phyloP scores from a whole-genome alignment of 2,329 filamentous ascomycete species.

The Tolypocladium cylindrosporum region DNA sequence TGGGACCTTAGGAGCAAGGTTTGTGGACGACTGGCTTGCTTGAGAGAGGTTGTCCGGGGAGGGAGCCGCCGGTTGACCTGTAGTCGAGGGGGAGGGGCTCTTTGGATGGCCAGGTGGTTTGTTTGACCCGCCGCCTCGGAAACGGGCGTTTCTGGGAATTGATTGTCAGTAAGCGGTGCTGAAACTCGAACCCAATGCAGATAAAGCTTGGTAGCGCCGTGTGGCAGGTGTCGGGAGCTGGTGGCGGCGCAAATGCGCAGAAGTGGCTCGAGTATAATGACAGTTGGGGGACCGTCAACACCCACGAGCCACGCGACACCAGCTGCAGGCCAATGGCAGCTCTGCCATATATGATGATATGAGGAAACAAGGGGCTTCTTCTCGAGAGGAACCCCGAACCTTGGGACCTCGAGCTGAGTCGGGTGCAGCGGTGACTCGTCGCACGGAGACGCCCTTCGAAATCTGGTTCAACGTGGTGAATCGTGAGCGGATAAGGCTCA shows the following conservation, averaged over 20 bases:
- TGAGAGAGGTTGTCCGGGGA: slow-evolving; percentile 36
- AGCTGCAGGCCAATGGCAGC: background rate
- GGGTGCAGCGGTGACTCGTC: background rate
- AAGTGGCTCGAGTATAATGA: background rate
- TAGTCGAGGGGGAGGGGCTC: slow-evolving; percentile 39
- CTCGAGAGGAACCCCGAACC: background rate
- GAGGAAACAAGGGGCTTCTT: background rate
- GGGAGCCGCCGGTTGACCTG: slow-evolving; percentile 30
- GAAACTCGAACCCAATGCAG: background rate
- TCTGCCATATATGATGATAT: background rate
- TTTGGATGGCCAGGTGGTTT: slow-evolving; percentile 41
- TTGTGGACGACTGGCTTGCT: slow-evolving; percentile 40
- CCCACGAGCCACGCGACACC: background rate
- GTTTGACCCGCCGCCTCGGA: slow-evolving; percentile 40
- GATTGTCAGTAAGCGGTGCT: slow-evolving; percentile 14
- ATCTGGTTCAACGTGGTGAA: background rate
- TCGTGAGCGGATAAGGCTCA: background rate
- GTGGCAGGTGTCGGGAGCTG: background rate
- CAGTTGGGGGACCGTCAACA: background rate
- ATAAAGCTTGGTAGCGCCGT: background rate
- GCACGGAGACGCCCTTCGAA: background rate
- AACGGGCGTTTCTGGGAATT: slow-evolving; percentile 42
- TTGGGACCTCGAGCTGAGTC: background rate
- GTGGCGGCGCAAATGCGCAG: background rate
- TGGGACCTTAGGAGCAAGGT: slow-evolving; percentile 46